These are phyloP conservation scores for Fusarium sp. DNA, from an alignment of 2,329 filamentous ascomycete genomes.

Conservation along the genomic window DNA sequence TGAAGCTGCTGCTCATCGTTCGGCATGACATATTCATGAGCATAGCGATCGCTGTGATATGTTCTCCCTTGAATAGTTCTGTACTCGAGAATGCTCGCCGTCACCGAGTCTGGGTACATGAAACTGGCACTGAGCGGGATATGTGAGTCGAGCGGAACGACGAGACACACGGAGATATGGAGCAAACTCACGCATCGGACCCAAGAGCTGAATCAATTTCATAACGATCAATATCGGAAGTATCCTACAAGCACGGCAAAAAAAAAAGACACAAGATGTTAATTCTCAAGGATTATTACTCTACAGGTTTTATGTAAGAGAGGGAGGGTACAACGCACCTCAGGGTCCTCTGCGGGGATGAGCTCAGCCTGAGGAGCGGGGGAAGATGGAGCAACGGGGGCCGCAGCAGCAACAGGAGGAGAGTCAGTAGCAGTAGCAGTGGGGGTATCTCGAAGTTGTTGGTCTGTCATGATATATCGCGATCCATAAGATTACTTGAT, in stretches of 20 bases:
- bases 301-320: not conserved
- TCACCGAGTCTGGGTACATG: slow-evolving; percentile 28
- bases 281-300: slow-evolving; percentile 1
- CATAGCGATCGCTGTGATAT: slow-evolving; percentile 35
- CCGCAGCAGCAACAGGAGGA: not conserved
- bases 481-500: not conserved
- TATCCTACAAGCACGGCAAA: slow-evolving; percentile 3
- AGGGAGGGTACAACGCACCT: slow-evolving; percentile 16
- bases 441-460: slow-evolving; percentile 17
- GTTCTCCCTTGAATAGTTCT: slow-evolving; percentile 36
- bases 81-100: slow-evolving; percentile 36
- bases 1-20: slow-evolving; percentile 38
- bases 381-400: slow-evolving; percentile 4
- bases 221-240: slow-evolving; percentile 15
- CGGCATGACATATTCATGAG: slow-evolving; percentile 32
- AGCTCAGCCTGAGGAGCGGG: slow-evolving; percentile 30
- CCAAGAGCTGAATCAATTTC: slow-evolving; percentile 36
- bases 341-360: slow-evolving; percentile 31
- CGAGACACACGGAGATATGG: not conserved
- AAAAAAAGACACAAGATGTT: slow-evolving; percentile 5
- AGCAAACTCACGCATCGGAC: slow-evolving; percentile 31
- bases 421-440: slow-evolving; percentile 1
- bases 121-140: slow-evolving; percentile 26
- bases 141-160: not conserved
- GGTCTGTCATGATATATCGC: slow-evolving; percentile 21